phyloP scores from a whole-genome alignment of 306 rosid species.

The Sechiopsis laciniata region DNA sequence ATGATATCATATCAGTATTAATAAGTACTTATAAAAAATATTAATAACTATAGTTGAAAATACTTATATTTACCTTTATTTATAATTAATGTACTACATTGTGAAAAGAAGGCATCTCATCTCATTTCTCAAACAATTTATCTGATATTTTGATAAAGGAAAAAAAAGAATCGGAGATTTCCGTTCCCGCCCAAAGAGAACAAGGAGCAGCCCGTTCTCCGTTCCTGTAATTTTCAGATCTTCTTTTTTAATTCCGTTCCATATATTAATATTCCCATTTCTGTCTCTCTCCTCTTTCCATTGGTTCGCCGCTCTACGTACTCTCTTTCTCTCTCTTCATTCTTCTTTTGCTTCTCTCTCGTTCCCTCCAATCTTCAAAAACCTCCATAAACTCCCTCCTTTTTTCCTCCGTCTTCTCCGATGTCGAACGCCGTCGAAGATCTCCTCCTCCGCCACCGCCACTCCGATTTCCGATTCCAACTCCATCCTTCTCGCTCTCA shows the following conservation, averaged over 20 bases:
- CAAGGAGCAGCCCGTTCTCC: too few relatives aligned
- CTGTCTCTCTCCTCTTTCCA: background rate
- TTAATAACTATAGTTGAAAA: too few relatives aligned
- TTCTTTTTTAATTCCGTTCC: constrained; percentile 4
- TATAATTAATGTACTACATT: too few relatives aligned
- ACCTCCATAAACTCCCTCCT: constrained; percentile 8
- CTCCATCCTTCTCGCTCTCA: constrained; percentile 30
- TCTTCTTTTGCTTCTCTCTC: background rate
- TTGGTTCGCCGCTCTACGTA: constrained; percentile 14
- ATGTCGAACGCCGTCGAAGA: constrained; percentile 32
- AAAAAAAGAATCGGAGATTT: too few relatives aligned
- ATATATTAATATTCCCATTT: background rate
- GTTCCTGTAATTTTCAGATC: too few relatives aligned
- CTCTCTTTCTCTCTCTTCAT: background rate
- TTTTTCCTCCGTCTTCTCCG: background rate
- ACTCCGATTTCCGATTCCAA: constrained; percentile 32
- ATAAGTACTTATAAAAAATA: too few relatives aligned
- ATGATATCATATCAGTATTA: too few relatives aligned
- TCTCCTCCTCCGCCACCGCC: constrained; percentile 27
- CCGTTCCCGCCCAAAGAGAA: too few relatives aligned
- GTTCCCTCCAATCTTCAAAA: constrained; percentile 36
- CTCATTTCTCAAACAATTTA: too few relatives aligned
- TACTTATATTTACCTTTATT: too few relatives aligned
- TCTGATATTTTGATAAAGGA: too few relatives aligned
- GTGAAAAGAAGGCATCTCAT: too few relatives aligned